These are phyloP conservation scores for Scutellaria baicalensis DNA, from an alignment of 257 asterid species.

Conservation along the genomic window DNA sequence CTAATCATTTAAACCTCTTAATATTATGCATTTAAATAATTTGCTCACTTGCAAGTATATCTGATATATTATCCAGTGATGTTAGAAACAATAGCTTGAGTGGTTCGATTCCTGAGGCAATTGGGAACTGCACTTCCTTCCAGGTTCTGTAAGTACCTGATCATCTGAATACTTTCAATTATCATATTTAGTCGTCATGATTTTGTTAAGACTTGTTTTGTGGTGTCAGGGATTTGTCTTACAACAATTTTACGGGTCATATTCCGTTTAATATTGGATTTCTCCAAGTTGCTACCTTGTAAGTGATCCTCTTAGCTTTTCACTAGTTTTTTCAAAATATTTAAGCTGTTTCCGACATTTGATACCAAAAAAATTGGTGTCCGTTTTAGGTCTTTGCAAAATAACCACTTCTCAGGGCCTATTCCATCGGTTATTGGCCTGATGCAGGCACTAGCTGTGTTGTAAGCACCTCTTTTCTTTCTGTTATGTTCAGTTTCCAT, in stretches of 20 bases:
- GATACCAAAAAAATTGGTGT: neutral
- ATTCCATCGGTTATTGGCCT: constrained; percentile 94
- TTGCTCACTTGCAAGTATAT: neutral
- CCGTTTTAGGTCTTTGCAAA: constrained; percentile 40
- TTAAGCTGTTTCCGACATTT: neutral
- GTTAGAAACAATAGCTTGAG: constrained; percentile 91
- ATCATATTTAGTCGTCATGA: neutral
- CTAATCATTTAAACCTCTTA: neutral
- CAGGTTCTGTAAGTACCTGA: constrained; percentile 91
- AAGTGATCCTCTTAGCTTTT: constrained; percentile 21
- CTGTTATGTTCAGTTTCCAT: neutral
- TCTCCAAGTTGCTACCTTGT: constrained; percentile 98
- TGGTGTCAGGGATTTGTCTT: constrained; percentile 75
- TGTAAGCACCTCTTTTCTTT: constrained; percentile 43
- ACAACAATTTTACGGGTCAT: constrained; percentile 68
- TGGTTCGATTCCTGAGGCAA: constrained; percentile 71
- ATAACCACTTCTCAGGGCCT: constrained; percentile 61
- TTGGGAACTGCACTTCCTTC: constrained; percentile 95
- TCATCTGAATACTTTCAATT: neutral
- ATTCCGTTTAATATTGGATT: constrained; percentile 96
- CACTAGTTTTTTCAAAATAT: neutral
- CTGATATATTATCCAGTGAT: constrained; percentile 43
- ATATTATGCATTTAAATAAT: neutral
- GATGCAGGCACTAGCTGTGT: constrained; percentile 98
- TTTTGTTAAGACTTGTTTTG: neutral